Conservation (phyloP, 139 green algal species). For the Zygnema circumcarinatum region DNA sequence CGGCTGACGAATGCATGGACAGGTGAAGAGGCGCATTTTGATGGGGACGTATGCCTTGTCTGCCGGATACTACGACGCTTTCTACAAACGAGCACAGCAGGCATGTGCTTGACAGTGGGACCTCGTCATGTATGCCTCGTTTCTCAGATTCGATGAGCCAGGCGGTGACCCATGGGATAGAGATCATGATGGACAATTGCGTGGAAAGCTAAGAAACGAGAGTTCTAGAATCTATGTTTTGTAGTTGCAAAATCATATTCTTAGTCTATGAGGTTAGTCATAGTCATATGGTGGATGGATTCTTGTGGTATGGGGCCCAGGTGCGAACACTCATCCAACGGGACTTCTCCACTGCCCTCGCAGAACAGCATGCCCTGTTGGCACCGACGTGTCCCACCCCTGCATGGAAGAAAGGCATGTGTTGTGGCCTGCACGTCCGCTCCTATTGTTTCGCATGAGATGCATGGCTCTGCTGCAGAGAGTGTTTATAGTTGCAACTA, state of each 20-base stretch:
- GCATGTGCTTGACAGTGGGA: background rate
- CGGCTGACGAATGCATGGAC: background rate
- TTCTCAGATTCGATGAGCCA: background rate
- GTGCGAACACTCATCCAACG: slow-evolving; percentile 84
- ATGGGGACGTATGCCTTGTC: slow-evolving; percentile 97
- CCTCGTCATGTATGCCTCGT: background rate
- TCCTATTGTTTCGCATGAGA: no score
- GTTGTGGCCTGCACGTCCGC: no score
- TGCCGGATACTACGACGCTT: slow-evolving; percentile 95
- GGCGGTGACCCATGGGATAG: background rate
- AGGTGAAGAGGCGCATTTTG: slow-evolving; percentile 92
- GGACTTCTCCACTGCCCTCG: slow-evolving; percentile 59
- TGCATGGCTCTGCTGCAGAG: no score
- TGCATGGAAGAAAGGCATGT: slow-evolving; percentile 76
- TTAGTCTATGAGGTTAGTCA: no score
- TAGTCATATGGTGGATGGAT: no score
- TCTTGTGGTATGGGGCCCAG: slow-evolving; percentile 20
- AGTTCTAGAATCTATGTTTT: no score
- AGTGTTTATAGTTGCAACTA: no score
- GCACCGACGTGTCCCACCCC: slow-evolving; percentile 82
- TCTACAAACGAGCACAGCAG: slow-evolving; percentile 95
- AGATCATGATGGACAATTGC: background rate
- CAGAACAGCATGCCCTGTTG: slow-evolving; percentile 76
- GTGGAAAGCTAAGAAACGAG: background rate
- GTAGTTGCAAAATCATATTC: no score